Evolutionary conservation across 2,329 filamentous ascomycete species (phyloP), one percentile per base, ranked within the genome.

Genomic region (Capronia epimyces): DNA sequence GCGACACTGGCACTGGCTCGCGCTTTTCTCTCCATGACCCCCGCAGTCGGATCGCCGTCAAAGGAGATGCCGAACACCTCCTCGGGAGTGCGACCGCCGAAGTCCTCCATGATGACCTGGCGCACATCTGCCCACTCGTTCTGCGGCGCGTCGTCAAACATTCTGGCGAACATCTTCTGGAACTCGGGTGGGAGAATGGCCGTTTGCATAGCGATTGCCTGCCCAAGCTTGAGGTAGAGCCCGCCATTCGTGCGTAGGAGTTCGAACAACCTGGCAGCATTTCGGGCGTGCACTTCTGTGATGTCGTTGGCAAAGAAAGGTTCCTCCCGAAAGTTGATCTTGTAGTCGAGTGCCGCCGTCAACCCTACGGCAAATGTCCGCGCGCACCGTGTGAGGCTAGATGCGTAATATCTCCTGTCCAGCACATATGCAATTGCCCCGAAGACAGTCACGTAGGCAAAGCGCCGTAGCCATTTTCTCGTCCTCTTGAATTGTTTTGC

Each of bases 131-230:
- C 78, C 90, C 90, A 97, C 36, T 79, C 77, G 66, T 95, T 93
- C 75, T 96, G 90, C 31, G 91, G 90, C 56, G 93, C 93, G 72
- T 97, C 91, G 66, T 97, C 93, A 66, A 97, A 98, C 89, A 98
- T 96, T 63, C 86, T 80, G 18, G 85, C 77, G 66, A 98, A 98
- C 89, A 96, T 97, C 64, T 84, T 83, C 73, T 95, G 89, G 62
- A 97, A 97, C 69, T 95, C 89, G 0, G 90, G 87, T 21, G 93
- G 93, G 55, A 98, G 72, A 21, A 97, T 83, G 0, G 91, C 91
- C 60, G 87, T 91, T 75, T 98, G 93, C 93, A 97, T 97, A 12
- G 91, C 93, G 60, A 98, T 91, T 3, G 93, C 93, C 75, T 98
- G 93, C 0, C 93, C 93, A 52, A 98, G 96, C 77, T 98, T 98